These are phyloP conservation scores for Xylaria sp. DNA, from an alignment of 2,329 filamentous ascomycete genomes.

Conservation along the genomic window DNA sequence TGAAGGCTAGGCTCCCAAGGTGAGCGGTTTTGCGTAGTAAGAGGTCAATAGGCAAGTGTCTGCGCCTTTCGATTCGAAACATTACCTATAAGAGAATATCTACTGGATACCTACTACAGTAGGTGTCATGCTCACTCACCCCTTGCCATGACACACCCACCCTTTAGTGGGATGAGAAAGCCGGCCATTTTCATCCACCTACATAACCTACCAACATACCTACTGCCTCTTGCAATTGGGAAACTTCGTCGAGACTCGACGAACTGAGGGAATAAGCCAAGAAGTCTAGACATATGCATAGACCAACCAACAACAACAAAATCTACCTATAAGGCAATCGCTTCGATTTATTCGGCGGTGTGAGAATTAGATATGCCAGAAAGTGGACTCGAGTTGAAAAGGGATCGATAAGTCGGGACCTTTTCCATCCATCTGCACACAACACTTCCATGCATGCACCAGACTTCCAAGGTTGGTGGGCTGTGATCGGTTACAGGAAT, in stretches of 20 bases:
- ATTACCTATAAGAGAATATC: background rate
- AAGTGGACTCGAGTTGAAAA: too few species aligned
- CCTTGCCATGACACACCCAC: background rate
- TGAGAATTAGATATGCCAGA: too few species aligned
- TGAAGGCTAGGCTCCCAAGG: slow-evolving; percentile 16
- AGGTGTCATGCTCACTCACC: too few species aligned
- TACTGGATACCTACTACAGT: background rate
- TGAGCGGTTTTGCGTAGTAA: slow-evolving; percentile 14
- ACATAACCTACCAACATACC: too few species aligned
- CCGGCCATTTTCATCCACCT: background rate
- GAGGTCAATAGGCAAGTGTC: background rate
- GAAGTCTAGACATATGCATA: background rate
- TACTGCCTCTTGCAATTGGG: background rate
- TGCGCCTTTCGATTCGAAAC: background rate
- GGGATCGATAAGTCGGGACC: too few species aligned
- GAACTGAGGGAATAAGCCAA: background rate
- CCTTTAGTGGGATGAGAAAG: background rate
- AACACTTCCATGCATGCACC: too few species aligned
- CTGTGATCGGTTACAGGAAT: background rate
- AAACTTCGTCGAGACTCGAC: background rate
- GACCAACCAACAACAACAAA: background rate
- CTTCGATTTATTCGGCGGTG: background rate
- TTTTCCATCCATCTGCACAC: too few species aligned
- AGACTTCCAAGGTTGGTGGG: too few species aligned
- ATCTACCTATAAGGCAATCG: background rate